These are phyloP conservation scores for Haplosporangium sp. DNA, from an alignment of 371 early-diverging fungal genomes.

Conservation along the genomic window DNA sequence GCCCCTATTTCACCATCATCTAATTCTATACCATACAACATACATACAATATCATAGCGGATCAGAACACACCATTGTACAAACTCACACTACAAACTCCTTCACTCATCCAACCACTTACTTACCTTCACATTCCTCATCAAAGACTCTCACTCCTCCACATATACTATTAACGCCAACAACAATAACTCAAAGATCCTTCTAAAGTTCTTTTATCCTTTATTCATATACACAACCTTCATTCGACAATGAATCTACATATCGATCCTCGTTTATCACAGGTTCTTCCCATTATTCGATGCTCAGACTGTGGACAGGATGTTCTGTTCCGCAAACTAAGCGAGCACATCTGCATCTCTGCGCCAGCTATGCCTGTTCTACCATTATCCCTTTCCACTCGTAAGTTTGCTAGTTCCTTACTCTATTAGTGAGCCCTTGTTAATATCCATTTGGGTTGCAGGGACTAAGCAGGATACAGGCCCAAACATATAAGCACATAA, in stretches of 20 bases:
- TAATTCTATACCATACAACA: no score
- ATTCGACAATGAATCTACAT: conserved; percentile 20
- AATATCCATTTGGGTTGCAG: background rate
- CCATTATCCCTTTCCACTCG: conserved; percentile 53
- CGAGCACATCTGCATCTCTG: conserved; percentile 69
- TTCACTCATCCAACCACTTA: background rate
- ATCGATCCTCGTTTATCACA: conserved; percentile 67
- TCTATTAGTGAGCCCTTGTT: background rate
- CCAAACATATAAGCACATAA: no score
- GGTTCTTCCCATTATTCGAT: conserved; percentile 69
- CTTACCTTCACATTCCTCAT: background rate
- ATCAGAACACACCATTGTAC: background rate
- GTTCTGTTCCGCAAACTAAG: conserved; percentile 68
- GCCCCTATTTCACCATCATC: no score
- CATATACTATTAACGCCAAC: background rate
- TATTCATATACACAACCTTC: background rate
- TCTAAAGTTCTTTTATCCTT: background rate
- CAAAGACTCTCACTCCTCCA: background rate
- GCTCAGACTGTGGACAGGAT: conserved; percentile 73
- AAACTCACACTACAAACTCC: background rate
- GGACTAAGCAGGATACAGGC: no score
- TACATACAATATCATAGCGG: no score
- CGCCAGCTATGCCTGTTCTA: conserved; percentile 68
- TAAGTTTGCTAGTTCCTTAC: conserved; percentile 16
- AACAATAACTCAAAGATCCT: background rate